Percentiles rank a stretch among this genome's conserved stretches.
Evolutionary conservation across 2,329 filamentous ascomycete species (phyloP).

Genomic region (Diaporthe sp.): DNA sequence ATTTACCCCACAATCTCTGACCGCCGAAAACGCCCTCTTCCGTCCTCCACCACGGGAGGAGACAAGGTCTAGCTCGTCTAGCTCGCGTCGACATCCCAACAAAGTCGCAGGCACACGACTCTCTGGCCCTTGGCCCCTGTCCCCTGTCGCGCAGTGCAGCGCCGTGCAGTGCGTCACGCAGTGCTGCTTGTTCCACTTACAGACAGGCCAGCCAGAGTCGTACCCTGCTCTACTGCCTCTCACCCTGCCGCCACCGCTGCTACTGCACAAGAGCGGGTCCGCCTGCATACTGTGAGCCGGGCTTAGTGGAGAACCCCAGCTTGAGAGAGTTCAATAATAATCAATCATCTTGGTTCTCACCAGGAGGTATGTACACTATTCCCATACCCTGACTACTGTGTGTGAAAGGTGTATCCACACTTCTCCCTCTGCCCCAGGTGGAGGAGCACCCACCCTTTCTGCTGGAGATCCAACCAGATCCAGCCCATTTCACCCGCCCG

Average conservation of each 20-base stretch:
- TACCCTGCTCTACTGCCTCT: slow-evolving; percentile 8
- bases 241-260: slow-evolving; percentile 28
- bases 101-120: slow-evolving; percentile 11
- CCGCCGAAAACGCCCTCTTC: slow-evolving; percentile 39
- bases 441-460: slow-evolving; percentile 27
- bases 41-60: slow-evolving; percentile 21
- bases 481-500: slow-evolving; percentile 30
- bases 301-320: slow-evolving; percentile 37
- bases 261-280: slow-evolving; percentile 35
- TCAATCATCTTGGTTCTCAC: slow-evolving; percentile 23
- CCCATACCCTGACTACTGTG: slow-evolving; percentile 26
- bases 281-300: slow-evolving; percentile 25
- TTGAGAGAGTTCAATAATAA: slow-evolving; percentile 32
- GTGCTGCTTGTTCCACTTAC: slow-evolving; percentile 30
- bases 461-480: slow-evolving; percentile 37
- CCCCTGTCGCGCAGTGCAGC: slow-evolving; percentile 14
- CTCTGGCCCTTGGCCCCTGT: background rate
- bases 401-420: slow-evolving; percentile 29
- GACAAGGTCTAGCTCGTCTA: slow-evolving; percentile 18
- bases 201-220: slow-evolving; percentile 22
- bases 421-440: slow-evolving; percentile 24
- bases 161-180: slow-evolving; percentile 30
- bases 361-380: slow-evolving; percentile 31
- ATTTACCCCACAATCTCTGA: slow-evolving; percentile 43
- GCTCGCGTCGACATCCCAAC: slow-evolving; percentile 18